Conservation (phyloP, 371 early-diverging fungal species). For the Apophysomyces trapeziformis region DNA sequence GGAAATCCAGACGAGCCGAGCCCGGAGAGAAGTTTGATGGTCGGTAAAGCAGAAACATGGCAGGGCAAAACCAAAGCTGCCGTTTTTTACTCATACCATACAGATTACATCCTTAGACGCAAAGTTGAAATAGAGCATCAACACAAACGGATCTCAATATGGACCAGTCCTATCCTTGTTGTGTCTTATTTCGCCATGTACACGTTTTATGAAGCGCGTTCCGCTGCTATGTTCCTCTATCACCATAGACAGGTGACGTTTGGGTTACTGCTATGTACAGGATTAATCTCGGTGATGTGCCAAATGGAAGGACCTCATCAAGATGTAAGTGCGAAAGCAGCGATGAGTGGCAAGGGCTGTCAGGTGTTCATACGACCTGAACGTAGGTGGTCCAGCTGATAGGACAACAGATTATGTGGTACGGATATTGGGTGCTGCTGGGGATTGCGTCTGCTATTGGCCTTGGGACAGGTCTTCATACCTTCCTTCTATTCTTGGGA, state of each 20-base stretch:
- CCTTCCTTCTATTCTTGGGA: slow-evolving; percentile 90
- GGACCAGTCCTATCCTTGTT: slow-evolving; percentile 28
- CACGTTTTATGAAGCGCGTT: slow-evolving; percentile 26
- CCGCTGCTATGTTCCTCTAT: slow-evolving; percentile 18
- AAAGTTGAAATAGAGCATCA: slow-evolving; percentile 28
- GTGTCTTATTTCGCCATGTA: slow-evolving; percentile 30
- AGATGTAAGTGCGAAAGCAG: slow-evolving; percentile 15
- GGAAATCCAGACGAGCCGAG: slow-evolving; percentile 28
- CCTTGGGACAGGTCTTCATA: slow-evolving; percentile 91
- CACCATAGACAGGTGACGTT: slow-evolving; percentile 14
- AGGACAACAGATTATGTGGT: slow-evolving; percentile 63
- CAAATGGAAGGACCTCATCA: slow-evolving; percentile 29
- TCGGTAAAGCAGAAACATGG: slow-evolving; percentile 4
- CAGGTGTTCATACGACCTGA: background rate
- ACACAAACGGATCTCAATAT: slow-evolving; percentile 28
- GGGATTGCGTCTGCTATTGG: slow-evolving; percentile 92
- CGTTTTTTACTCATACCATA: background rate
- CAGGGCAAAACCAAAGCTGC: background rate
- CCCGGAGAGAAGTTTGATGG: slow-evolving; percentile 36
- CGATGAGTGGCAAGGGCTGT: background rate
- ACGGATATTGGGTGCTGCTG: slow-evolving; percentile 84
- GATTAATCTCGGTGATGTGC: slow-evolving; percentile 17
- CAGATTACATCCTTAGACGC: slow-evolving; percentile 31
- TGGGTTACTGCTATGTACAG: slow-evolving; percentile 11
- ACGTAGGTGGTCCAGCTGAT: slow-evolving; percentile 19